Base-by-base conservation (phyloP, 257 asterid species). In the Solanum bukasovii region DNA sequence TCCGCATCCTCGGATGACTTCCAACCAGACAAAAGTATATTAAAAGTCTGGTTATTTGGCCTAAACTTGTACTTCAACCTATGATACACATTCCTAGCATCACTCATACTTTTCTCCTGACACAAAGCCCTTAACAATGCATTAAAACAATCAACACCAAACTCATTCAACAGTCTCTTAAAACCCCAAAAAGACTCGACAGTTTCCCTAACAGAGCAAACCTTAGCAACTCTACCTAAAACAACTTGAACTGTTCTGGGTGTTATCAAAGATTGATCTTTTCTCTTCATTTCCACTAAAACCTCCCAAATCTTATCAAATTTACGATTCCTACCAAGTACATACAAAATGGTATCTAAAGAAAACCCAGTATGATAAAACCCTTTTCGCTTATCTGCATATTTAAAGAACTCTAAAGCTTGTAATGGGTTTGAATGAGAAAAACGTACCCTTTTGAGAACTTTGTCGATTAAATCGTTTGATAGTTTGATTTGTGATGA, bases 71-170 rank as follows among this genome's bases (percentile, higher is more conserved):
- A 91, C 94, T 95, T 96, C 92, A 94, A 88, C 13, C 90, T 85
- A 87, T 90, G 95, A 68, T 94, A 94, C 86, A 96, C 98, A 87
- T 92, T 94, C 92, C 98, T 95, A 84, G 98, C 99, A 92, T 95
- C 98, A 46, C 83, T 89, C 98, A 95, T 94, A 85, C 98, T 92
- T 96, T 94, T 96, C 93, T 96, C 99, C 86, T 96, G 98, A 89
- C 95, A 91, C 92, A 96, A 88, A n/a, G 98, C 88, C 92, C 98
- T 94, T 71, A 96, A 84, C 92, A 95, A 78, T 6, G 98, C 98
- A 84, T 95, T 96, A 82, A 91, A 96, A 90, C 94, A 94, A 49
- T 61, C 71, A 25, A 94, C 92, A 89, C 93, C 98, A 86, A 94
- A 95, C 87, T 91, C 92, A 4, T 86, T 63, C 87, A 94, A 95